Conservation (phyloP, 2,329 filamentous ascomycete species). For the Colletotrichum endophyticum region DNA sequence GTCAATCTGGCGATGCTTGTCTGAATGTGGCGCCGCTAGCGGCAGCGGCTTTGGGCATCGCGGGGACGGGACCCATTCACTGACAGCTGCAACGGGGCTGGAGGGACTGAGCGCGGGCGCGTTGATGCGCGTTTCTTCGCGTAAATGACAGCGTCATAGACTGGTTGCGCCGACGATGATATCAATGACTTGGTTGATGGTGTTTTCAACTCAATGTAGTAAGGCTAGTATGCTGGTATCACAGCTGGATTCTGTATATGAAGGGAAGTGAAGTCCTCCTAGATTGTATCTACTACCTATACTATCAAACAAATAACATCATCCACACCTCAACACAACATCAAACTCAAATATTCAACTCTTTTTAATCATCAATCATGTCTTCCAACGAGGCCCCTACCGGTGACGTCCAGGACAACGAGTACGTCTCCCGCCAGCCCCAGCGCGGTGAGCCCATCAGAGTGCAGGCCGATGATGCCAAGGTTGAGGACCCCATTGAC, state of each 20-base stretch:
- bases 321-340: too few relatives aligned
- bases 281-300: rapidly evolving
- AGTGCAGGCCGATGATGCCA: conserved; percentile 35
- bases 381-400: conserved; percentile 2
- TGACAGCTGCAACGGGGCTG: background rate
- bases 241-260: background rate
- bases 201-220: background rate
- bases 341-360: too few relatives aligned
- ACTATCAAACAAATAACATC: too few relatives aligned
- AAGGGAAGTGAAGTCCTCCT: background rate
- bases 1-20: background rate
- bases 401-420: conserved; percentile 12
- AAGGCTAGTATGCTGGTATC: background rate
- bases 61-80: background rate
- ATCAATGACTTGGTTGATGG: background rate
- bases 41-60: background rate
- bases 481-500: conserved; percentile 37
- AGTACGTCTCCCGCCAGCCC: conserved; percentile 35
- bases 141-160: conserved; percentile 23
- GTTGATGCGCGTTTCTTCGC: conserved; percentile 8
- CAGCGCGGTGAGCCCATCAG: conserved; percentile 32
- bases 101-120: background rate
- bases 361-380: background rate
- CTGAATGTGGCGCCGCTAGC: conserved; percentile 10
- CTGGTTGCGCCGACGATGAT: background rate